Percentiles rank a stretch among this genome's conserved stretches.
These are phyloP conservation scores for Discostella stelligera DNA, from an alignment of 352 stramenopile species.

Conservation along the genomic window DNA sequence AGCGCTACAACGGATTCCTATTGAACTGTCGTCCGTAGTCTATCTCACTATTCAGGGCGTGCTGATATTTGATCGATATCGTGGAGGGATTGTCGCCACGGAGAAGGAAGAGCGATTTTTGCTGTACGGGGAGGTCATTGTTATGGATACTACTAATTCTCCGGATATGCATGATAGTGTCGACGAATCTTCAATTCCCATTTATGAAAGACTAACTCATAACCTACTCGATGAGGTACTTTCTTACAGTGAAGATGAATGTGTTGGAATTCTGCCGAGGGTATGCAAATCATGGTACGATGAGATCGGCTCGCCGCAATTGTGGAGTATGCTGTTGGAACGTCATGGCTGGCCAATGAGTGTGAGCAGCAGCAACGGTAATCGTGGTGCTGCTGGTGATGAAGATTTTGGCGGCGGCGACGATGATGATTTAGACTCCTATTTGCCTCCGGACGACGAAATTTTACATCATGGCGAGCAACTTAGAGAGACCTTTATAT, in stretches of 20 bases:
- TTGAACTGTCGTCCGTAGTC: constrained; percentile 22
- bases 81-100: constrained; percentile 32
- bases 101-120: constrained; percentile 26
- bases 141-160: not conserved
- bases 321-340: constrained; percentile 64
- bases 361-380: not conserved
- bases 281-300: constrained; percentile 52
- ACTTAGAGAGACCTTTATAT: constrained; percentile 47
- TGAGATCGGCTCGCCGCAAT: constrained; percentile 62
- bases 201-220: constrained; percentile 40
- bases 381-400: not conserved
- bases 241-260: constrained; percentile 32
- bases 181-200: not conserved
- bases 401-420: not conserved
- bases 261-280: constrained; percentile 28
- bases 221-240: constrained; percentile 43
- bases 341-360: constrained; percentile 52
- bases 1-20: constrained; percentile 21
- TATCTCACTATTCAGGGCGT: constrained; percentile 42
- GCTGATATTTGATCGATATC: constrained; percentile 43
- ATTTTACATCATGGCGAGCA: constrained; percentile 4
- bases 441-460: not conserved
- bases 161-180: not conserved
- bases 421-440: not conserved
- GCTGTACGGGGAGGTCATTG: constrained; percentile 21